Evolutionary conservation across 345 rosid species (phyloP), one percentile per base, ranked within the genome.

Genomic region (Laguncularia racemosa): DNA sequence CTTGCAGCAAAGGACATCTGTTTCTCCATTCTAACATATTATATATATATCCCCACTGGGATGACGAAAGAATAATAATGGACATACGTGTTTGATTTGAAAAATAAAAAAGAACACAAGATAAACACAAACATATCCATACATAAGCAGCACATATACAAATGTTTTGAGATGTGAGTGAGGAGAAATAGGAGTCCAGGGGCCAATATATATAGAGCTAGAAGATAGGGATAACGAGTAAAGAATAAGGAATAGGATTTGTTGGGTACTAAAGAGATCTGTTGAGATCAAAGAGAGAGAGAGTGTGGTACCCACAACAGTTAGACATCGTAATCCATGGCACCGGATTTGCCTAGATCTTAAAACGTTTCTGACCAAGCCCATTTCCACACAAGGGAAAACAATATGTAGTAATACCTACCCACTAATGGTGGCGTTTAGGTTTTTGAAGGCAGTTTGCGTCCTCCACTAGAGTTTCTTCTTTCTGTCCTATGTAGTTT

Each of bases 321-420:
- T 77, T 80, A 75, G 33, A 70, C 80, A 80, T 83, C 88, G 70
- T 67, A 75, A 73, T 80, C 88, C 62, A 52, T 58, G 68, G 73
- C 44, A 60, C 84, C 72, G 74, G 59, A 67, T 69, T 71, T 68
- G 59, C 67, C 76, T 46, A 70, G 70, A 65, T 58, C 61, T 65
- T 80, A 64, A 73, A 65, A 64, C 62, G 69, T 38, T 48, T 60
- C 65, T 68, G 66, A 72, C 68, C 68, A 50, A 56, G 53, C 23
- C 23, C 57, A 48, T 21, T 47, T 60, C 20, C n/a, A 33, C 57
- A 15, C 21, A 19, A 51, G 52, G 52, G 57, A 33, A 33, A 33
- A 33, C 40, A 33, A 33, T 9, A 33, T 33, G 40, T 33, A 33
- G 7, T 6, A 33, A 1, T 33, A 56, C 53, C 65, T 23, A 46